These are phyloP conservation scores for Bothriochloa decipiens DNA, from an alignment of 176 grass and related monocot species.

Conservation along the genomic window DNA sequence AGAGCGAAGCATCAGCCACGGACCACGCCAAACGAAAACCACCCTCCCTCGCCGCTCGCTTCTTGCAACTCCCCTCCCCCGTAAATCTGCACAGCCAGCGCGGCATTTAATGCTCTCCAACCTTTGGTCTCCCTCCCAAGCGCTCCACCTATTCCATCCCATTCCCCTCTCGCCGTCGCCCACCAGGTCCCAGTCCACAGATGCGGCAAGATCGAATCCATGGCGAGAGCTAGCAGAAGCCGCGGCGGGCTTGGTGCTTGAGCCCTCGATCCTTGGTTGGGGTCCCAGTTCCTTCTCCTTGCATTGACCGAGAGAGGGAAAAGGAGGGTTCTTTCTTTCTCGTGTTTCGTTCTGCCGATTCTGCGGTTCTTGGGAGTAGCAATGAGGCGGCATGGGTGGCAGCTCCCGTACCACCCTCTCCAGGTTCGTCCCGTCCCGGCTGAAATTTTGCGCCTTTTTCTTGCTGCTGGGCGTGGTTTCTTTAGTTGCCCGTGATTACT, in stretches of 20 bases:
- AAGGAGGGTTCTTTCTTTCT: neutral
- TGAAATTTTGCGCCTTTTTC: constrained; percentile 24
- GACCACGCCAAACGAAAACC: constrained; percentile 2
- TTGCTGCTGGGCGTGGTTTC: neutral
- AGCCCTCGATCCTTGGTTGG: constrained; percentile 8
- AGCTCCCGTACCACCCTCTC: constrained; percentile 97
- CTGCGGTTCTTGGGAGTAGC: constrained; percentile 10
- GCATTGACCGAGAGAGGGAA: constrained; percentile 28
- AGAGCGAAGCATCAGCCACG: constrained; percentile 6
- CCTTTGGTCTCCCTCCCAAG: constrained; percentile 24
- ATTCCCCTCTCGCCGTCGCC: neutral
- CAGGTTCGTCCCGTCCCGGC: constrained; percentile 49
- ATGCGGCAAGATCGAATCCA: constrained; percentile 41
- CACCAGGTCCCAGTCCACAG: constrained; percentile 2
- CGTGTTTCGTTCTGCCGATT: constrained; percentile 2
- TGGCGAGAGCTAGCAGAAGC: constrained; percentile 10
- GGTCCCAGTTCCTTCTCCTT: neutral
- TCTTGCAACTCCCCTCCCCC: constrained; percentile 2
- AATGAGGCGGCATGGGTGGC: constrained; percentile 98
- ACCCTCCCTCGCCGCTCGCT: constrained; percentile 5
- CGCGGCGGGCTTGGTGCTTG: constrained; percentile 5
- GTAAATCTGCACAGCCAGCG: constrained; percentile 56
- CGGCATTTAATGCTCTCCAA: constrained; percentile 54
- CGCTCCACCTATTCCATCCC: neutral
- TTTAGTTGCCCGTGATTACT: neutral